Evolutionary conservation across 2,329 filamentous ascomycete species (phyloP), one percentile per base, ranked within the genome.

Genomic region (Cladorrhinum sp.): DNA sequence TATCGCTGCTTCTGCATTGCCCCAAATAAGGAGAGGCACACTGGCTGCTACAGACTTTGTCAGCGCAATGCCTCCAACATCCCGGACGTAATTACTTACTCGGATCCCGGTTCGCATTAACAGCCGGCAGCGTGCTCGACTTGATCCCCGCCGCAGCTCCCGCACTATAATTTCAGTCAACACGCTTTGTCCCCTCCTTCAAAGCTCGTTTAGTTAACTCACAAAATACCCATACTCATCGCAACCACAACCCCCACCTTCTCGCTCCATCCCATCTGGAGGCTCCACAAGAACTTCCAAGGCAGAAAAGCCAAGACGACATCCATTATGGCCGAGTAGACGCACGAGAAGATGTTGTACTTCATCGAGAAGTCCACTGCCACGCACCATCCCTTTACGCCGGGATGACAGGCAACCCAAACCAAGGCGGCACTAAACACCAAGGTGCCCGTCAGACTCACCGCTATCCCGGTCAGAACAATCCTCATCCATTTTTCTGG

Each of bases 141-240:
- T 65, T 65, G 46, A 65, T 52, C 2, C 24, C 60, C 6, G 62
- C 59, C 24, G 60, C 62, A 1, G 55, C 58, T 8, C 58, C 60
- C 3, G 62, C 64, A 28, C 65, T 67, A 28, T 10, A 8, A 4
- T 7, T 16, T 1, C 52, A n/a, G 18, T 60, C 28, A 36, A 55
- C 59, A n/a, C n/a, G n/a, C n/a, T n/a, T n/a, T n/a, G n/a, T n/a
- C n/a, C n/a, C n/a, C n/a, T n/a, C n/a, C n/a, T n/a, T n/a, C n/a
- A n/a, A n/a, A n/a, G n/a, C n/a, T n/a, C n/a, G n/a, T n/a, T n/a
- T n/a, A n/a, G n/a, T n/a, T n/a, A n/a, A 62, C 67, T 50, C 56
- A 69, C 66, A 69, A 67, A 20, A 69, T 48, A n/a, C 68, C 68
- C 66, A 69, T 68, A 57, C 62, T 68, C 67, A 69, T 67, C 2